Base-by-base conservation (phyloP, 2,329 filamentous ascomycete species). In the Neonectria neomacrospora region DNA sequence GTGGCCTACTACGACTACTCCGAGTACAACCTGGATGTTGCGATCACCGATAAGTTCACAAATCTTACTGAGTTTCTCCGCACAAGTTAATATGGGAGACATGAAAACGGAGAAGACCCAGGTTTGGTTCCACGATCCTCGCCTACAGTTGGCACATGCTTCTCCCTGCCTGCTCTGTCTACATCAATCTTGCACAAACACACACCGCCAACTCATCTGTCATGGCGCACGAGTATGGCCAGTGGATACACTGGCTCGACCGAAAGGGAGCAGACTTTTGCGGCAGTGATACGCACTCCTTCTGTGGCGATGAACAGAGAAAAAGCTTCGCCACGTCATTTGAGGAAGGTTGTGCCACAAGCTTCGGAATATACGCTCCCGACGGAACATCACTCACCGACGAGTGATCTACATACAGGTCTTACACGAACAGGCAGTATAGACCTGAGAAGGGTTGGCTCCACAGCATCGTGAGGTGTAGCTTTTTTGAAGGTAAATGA, bases 141-240 rank as follows among this genome's bases (percentile, higher is more conserved):
- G 4, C 28, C 20, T 6, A 37, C 26, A 32, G 23, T 5, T 9
- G 51, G 51, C n/a, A 32, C 42, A 5, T 48, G 37, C 30, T 56
- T 56, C 18, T 28, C 26, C 5, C 8, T n/a, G 22, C 16, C 11
- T 11, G 20, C 11, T 23, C 41, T n/a, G 14, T 34, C n/a, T 32
- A 32, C 22, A 56, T 56, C 26, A 34, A 45, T 42, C 54, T 48
- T 11, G 26, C 41, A 5, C 28, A 48, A 47, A 14, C 47, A 5
- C 28, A 56, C 28, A 42, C 54, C 11, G 18, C 16, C 41, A 56
- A 56, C 32, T 42, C 54, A 32, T 47, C 54, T 18, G 54, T 56
- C 26, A 56, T 56, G 54, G 54, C 54, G 16, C 54, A 56, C 30
- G 54, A 56, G 22, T 39, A 47, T 22, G 42, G 54, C 8, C 42